Base-by-base conservation (phyloP, 495 filamentous ascomycete genomes). In the Penicillium silybi region DNA sequence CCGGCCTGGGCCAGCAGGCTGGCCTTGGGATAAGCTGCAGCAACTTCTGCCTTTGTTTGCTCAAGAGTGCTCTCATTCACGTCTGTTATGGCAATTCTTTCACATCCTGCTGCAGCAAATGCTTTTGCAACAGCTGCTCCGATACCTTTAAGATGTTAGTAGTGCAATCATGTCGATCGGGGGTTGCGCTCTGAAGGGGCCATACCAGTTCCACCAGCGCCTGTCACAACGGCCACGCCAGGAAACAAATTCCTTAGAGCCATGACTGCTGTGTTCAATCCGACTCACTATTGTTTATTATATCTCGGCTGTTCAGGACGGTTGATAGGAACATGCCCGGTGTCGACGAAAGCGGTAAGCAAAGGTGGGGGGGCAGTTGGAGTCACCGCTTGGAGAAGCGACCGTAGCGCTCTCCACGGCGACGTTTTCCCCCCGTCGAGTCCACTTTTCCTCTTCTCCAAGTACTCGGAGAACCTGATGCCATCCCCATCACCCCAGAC, bases 61-160 rank as follows among this genome's bases (percentile, higher is more conserved):
- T 68, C 48, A 5, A 80, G 61, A 0, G 70, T 66, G 9, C 47
- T 37, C 9, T 55, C 61, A 44, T 77, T 73, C 11, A 74, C 48
- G 49, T 83, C 80, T n/a, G 74, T 75, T 48, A 83, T 72, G 7
- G 71, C 72, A 41, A 82, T 73, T 22, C 59, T 53, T 0, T 59
- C 27, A 64, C 77, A 81, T n/a, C 80, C 79, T 41, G 71, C 70
- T 2, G 58, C 49, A 0, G 74, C 78, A 58, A 83, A 83, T 0
- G 68, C 70, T 17, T 64, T 67, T n/a, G 77, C 75, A 8, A 70
- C 69, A 3, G 76, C 76, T 4, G 73, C 72, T n/a, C 79, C 80
- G 60, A 82, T 83, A 23, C 80, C 79, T 81, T 25, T 23, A 2
- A 19, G 16, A n/a, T 39, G n/a, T 16, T 19, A 19, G 6, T 39